phyloP scores from a whole-genome alignment of 192 early-diverging fungal genomes.

The Gigaspora rosea region DNA sequence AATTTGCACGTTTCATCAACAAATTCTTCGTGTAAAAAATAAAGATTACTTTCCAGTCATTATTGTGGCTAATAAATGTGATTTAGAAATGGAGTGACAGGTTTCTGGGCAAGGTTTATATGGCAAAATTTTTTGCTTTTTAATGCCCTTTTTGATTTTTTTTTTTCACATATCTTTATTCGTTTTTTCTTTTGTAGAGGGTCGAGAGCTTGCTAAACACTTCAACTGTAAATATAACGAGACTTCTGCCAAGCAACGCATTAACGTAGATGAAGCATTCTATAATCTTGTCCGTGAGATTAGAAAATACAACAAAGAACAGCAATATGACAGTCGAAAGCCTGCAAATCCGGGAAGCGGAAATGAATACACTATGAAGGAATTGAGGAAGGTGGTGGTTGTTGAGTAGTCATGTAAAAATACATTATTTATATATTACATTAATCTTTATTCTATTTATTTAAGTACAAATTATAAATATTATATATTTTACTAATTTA shows the following conservation, averaged over 20 bases:
- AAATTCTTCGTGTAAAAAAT: slow-evolving; percentile 94
- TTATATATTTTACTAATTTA: too few relatives aligned
- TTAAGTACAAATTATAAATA: too few relatives aligned
- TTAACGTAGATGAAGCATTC: slow-evolving; percentile 93
- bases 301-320: slow-evolving; percentile 77
- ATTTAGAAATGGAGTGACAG: slow-evolving; percentile 80
- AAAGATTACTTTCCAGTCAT: slow-evolving; percentile 88
- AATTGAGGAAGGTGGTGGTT: too few relatives aligned
- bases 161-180: neutral
- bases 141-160: neutral
- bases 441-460: too few relatives aligned
- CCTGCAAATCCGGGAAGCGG: slow-evolving; percentile 41
- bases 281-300: slow-evolving; percentile 86
- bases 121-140: neutral
- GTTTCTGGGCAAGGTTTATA: slow-evolving; percentile 64
- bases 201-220: slow-evolving; percentile 72
- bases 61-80: slow-evolving; percentile 93
- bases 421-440: too few relatives aligned
- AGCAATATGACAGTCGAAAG: slow-evolving; percentile 47
- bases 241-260: slow-evolving; percentile 83
- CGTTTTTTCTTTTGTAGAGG: slow-evolving; percentile 55
- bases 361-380: slow-evolving; percentile 31
- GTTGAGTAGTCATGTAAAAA: too few relatives aligned
- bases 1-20: slow-evolving; percentile 87
- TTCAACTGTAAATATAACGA: slow-evolving; percentile 85